Evolutionary conservation across 331 rosid species (phyloP), one percentile per base, ranked within the genome.

Genomic region (Arachis monticola): DNA sequence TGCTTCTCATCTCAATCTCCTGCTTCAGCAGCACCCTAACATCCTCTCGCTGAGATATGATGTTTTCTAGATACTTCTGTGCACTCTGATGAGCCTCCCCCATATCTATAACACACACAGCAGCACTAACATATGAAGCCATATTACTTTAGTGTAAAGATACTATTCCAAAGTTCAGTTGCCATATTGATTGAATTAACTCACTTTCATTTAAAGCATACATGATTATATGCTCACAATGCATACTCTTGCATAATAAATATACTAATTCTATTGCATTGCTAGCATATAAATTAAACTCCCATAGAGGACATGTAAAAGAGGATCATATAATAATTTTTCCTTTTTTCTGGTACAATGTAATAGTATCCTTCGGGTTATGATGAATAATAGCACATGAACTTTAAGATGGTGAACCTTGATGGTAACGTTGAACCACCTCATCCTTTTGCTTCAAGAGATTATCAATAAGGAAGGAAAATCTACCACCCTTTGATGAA

Each of bases 1-100:
- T 75, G 68, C 84, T 86, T 22, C 69, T 81, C 35, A 27, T 58
- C 84, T 62, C 66, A 64, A 88, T 86, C 70, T 74, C 72, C 60
- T 85, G 65, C 66, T 42, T 85, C 77, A 88, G 72, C 6, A 77
- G 73, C 60, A 17, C 5, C 10, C 59, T 55, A 7, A 63, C 77
- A 62, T 40, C 72, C 65, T 81, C 63, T 48, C 84, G 85, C 27
- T 65, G 78, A 10, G 48, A 66, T 38, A 74, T 50, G 30, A 85
- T 70, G 55, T 51, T 75, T 52, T 75, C 61, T 3, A 64, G 59
- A 57, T 53, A 56, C 3, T 81, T 58, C 6, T 47, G 81, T 5
- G 78, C 52, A 10, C 56, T 11, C 65, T 83, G 73, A 42, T 81
- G 84, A 72, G 79, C 30, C 64, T 6, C 74, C 10, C 55, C 83